phyloP scores from a whole-genome alignment of 108 stramenopile species.

The Cyclotella baltica region DNA sequence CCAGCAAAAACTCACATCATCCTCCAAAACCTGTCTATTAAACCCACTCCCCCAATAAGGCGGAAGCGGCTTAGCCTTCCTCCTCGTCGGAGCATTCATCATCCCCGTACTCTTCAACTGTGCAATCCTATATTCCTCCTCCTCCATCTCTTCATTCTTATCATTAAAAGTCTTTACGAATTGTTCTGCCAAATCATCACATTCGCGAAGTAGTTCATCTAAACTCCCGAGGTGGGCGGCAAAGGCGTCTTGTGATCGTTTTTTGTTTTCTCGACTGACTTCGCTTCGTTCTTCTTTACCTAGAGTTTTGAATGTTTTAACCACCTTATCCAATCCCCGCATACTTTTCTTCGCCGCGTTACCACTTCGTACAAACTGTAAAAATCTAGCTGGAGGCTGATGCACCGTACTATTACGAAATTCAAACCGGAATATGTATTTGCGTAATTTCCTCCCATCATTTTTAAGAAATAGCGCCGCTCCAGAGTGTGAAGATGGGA shows the following conservation, averaged over 20 bases:
- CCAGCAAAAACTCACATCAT: constrained; percentile 20
- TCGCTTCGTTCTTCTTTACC: constrained; percentile 22
- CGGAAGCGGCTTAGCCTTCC: constrained; percentile 18
- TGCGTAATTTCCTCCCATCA: constrained; percentile 34
- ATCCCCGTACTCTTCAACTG: background rate
- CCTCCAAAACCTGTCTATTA: constrained; percentile 23
- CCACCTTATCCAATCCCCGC: constrained; percentile 29
- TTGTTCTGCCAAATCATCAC: constrained; percentile 33
- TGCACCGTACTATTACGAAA: constrained; percentile 29
- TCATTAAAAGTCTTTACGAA: constrained; percentile 46
- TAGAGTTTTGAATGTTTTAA: constrained; percentile 12
- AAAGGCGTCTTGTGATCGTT: constrained; percentile 31
- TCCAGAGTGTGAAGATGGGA: constrained; percentile 40
- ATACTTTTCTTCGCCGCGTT: constrained; percentile 41
- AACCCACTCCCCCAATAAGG: constrained; percentile 46
- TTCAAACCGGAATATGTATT: constrained; percentile 51
- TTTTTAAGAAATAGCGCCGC: constrained; percentile 49
- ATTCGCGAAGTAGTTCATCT: constrained; percentile 46
- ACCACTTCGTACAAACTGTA: constrained; percentile 38
- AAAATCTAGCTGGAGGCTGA: constrained; percentile 40
- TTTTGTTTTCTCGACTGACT: constrained; percentile 15
- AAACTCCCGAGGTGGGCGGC: constrained; percentile 37
- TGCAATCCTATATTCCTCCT: constrained; percentile 4
- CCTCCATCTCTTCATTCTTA: constrained; percentile 33
- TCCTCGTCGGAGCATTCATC: constrained; percentile 1